Evolutionary conservation across 2,329 filamentous ascomycete species (phyloP), one percentile per base, ranked within the genome.

Genomic region (Pseudogymnoascus sp.): DNA sequence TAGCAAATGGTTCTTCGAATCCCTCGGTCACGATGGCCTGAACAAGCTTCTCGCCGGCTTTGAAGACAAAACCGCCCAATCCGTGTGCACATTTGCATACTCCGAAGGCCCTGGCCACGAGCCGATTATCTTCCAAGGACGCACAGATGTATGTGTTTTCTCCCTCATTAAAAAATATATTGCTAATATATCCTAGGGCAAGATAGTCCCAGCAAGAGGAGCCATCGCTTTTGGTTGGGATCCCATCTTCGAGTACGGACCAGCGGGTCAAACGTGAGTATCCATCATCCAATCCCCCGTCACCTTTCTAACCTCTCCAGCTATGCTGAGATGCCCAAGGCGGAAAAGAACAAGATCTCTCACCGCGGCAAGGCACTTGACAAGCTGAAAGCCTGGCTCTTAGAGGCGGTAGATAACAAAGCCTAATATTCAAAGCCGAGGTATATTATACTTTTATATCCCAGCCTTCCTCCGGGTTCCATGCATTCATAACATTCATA

Each of bases 1-100:
- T 67, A 96, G 92, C 66, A 99, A 99, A 79, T 95, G 90, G 84
- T 99, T 99, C 75, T 81, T 99, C 74, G 77, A 88, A 63, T 81
- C 84, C 28, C 79, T 96, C 61, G 94, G 94, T 60, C 90, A 91
- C 65, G 77, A 87, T 56, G 89, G 94, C 12, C 79, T 99, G 61
- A 95, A 96, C 75, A 94, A 92, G 71, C 82, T 99, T 64, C 84
- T 99, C 38, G 86, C 85, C 58, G 90, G 87, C 5, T 96, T 96
- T 72, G 80, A 89, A 26, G 89, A 99, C 75, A 96, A 96, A 74
- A 88, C 86, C 45, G 91, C 91, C 45, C 85, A 95, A 74, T 92
- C 94, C 15, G 89, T 99, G 48, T 96, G 92, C 75, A 99, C 94
- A 0, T 99, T 99, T 74, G 94, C 86, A 21, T 96, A 95, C 75